Conservation (phyloP, 2,329 filamentous ascomycete genomes). For the Fusarium sp. region DNA sequence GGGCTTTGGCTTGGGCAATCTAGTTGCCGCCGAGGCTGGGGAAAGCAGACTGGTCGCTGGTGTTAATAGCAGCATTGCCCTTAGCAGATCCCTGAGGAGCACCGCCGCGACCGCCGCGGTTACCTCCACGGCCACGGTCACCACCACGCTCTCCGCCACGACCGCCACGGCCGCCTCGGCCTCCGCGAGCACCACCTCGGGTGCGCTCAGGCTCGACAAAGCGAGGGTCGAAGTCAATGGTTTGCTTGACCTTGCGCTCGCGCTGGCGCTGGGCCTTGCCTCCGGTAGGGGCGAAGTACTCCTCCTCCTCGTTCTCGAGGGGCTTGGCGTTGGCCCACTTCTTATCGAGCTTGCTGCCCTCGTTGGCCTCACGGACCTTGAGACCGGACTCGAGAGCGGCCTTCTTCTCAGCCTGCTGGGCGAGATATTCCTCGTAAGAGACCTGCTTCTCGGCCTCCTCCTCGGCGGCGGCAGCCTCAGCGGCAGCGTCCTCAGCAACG, state of each 20-base stretch:
- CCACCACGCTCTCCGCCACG: slow-evolving; percentile 56
- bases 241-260: slow-evolving; percentile 90
- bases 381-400: slow-evolving; percentile 69
- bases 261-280: slow-evolving; percentile 88
- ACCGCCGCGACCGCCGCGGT: slow-evolving; percentile 41
- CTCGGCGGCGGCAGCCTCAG: slow-evolving; percentile 56
- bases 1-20: slow-evolving; percentile 31
- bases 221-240: slow-evolving; percentile 88
- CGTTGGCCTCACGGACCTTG: slow-evolving; percentile 89
- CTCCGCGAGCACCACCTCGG: slow-evolving; percentile 61
- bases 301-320: slow-evolving; percentile 74
- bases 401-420: slow-evolving; percentile 78
- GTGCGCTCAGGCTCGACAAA: slow-evolving; percentile 75
- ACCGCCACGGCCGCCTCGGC: slow-evolving; percentile 53
- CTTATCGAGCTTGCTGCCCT: slow-evolving; percentile 87
- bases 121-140: slow-evolving; percentile 47
- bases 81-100: slow-evolving; percentile 48
- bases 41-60: slow-evolving; percentile 67
- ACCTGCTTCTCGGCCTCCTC: slow-evolving; percentile 81
- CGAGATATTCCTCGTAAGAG: slow-evolving; percentile 89
- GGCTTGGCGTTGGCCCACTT: slow-evolving; percentile 91
- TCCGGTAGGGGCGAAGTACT: slow-evolving; percentile 77
- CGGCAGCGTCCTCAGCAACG: slow-evolving; percentile 58
- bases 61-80: slow-evolving; percentile 57
- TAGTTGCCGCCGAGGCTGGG: slow-evolving; percentile 68